A percentile compares a stretch with the other conserved stretches of the same genome.
Evolutionary conservation across 176 grass and related monocot genomes (phyloP).

Genomic region (Lolium perenne): DNA sequence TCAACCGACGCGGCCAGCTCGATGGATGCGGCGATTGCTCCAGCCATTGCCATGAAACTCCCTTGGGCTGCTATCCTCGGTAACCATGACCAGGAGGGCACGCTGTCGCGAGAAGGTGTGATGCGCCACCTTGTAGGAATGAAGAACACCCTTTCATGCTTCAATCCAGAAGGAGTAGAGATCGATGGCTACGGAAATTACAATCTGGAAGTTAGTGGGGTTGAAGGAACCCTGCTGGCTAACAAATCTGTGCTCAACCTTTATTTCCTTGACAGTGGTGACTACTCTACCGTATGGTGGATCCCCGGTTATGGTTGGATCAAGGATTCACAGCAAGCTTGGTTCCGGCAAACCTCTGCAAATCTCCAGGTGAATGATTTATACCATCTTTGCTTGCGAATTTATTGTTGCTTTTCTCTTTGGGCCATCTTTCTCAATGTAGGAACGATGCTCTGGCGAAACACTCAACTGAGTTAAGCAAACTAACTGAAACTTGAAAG

Average conservation of each 20-base stretch:
- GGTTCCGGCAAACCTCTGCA: slow-evolving; percentile 78
- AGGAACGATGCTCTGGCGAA: neutral
- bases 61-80: slow-evolving; percentile 95
- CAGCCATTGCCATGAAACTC: slow-evolving; percentile 71
- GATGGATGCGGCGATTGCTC: slow-evolving; percentile 49
- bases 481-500: neutral
- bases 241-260: slow-evolving; percentile 96
- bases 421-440: neutral
- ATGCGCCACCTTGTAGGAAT: slow-evolving; percentile 86
- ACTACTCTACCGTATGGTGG: slow-evolving; percentile 77
- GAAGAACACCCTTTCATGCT: slow-evolving; percentile 69
- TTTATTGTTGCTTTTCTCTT: neutral
- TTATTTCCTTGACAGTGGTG: slow-evolving; percentile 94
- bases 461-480: neutral
- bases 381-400: neutral
- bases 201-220: slow-evolving; percentile 72
- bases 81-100: slow-evolving; percentile 95
- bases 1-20: neutral
- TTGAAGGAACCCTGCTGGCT: slow-evolving; percentile 58
- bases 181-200: slow-evolving; percentile 97
- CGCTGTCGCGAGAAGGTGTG: slow-evolving; percentile 74
- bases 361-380: slow-evolving; percentile 64
- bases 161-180: slow-evolving; percentile 72
- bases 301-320: slow-evolving; percentile 90
- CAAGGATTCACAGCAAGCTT: slow-evolving; percentile 89